Base-by-base conservation (phyloP, 352 stramenopile genomes). In the Phytopythium vexans region DNA sequence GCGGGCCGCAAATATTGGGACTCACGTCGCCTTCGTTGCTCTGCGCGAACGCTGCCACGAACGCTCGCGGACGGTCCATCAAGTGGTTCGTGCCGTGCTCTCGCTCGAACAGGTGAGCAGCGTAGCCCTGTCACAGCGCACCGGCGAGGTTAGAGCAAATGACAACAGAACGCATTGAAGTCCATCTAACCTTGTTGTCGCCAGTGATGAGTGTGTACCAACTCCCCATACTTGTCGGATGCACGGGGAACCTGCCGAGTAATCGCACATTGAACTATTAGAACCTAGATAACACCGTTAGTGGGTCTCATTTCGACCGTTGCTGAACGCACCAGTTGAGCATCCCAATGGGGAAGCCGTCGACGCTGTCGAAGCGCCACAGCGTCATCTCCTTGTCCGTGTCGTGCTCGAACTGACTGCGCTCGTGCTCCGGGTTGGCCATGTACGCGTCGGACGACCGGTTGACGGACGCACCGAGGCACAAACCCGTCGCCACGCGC, bases 21-120 rank as follows among this genome's bases (percentile, higher is more conserved):
- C 87, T 96, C 53, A 97, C 92, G 57, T 97, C 92, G 40, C 90
- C 92, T 62, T 97, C 84, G 48, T 98, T 98, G 51, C 89, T 97
- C 54, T 95, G 92, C 7, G 89, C 90, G 62, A 98, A 98, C 1
- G 92, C 90, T 0, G 92, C 89, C 6, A 97, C 88, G 49, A 97
- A 98, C n/a, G 68, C 77, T 10, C 87, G 74, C 27, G 82, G 83
- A 10, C 85, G 77, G 46, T 94, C 78, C 58, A 95, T 70, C 44
- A 94, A 62, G 54, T 94, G 77, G 42, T 77, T 72, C 6, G 77
- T 89, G 34, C 93, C 94, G 15, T 77, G 67, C 46, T 94, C 72
- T 35, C 81, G 74, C 63, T 97, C 91, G 62, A 97, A 95, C 32
- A 91, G 60, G 41, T 96, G 89, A 1, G 83, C 85, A 0, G 89